These are phyloP conservation scores for Debaryomyces robertsiae DNA, from an alignment of 1,139 yeast genomes.

Conservation along the genomic window DNA sequence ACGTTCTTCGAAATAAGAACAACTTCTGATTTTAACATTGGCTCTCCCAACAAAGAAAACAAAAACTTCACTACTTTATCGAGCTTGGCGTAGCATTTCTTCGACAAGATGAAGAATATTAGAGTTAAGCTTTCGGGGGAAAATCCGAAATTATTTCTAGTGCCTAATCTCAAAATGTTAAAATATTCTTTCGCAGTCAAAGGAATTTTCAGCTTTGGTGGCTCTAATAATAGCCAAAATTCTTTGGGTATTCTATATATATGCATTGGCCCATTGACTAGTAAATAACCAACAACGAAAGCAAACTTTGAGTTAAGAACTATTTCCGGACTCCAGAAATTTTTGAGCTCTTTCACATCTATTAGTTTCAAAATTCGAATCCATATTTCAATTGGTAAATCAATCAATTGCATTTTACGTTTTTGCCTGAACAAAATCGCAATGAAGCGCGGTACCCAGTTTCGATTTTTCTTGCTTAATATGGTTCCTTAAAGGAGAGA, in stretches of 20 bases:
- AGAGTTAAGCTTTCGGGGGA: conserved; percentile 2
- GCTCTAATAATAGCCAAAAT: conserved; percentile 5
- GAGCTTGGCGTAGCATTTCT: conserved; percentile 2
- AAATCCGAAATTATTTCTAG: conserved; percentile 1
- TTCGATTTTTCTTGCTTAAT: no score
- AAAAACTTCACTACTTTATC: background rate
- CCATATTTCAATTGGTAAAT: conserved; percentile 10
- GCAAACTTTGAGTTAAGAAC: conserved; percentile 5
- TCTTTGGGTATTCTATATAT: conserved; percentile 2
- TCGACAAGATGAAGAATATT: conserved; percentile 6
- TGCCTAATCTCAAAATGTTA: conserved; percentile 3
- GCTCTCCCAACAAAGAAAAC: background rate
- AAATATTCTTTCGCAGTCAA: conserved; percentile 8
- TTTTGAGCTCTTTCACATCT: conserved; percentile 3
- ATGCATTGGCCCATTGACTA: conserved; percentile 3
- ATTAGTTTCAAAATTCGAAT: conserved; percentile 6
- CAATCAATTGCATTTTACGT: conserved; percentile 1
- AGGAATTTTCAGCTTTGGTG: background rate
- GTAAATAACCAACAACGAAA: conserved; percentile 5
- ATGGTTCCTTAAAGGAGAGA: no score
- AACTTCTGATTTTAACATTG: conserved; percentile 1
- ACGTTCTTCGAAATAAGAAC: conserved; percentile 1
- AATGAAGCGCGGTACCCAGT: no score
- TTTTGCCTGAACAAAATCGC: background rate
- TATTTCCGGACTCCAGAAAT: conserved; percentile 7